Evolutionary conservation across 1,139 yeast species (phyloP).

Genomic region (Lizanozyma gosingica): DNA sequence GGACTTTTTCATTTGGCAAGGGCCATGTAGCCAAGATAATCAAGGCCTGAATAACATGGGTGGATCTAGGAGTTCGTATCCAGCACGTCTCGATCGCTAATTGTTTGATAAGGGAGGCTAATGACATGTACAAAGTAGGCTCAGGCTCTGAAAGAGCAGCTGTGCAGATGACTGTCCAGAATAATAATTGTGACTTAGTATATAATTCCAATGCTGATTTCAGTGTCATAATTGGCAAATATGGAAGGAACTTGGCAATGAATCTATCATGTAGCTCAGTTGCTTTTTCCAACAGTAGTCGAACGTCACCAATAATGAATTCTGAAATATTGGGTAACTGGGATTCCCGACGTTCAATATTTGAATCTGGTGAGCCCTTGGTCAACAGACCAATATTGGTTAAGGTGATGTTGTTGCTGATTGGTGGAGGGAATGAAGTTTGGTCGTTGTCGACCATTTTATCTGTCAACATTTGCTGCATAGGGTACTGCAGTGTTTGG

Average conservation of each 20-base stretch:
- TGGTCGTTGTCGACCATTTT: too few species aligned
- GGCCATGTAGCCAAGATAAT: slow-evolving; percentile 86
- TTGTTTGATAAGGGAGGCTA: slow-evolving; percentile 74
- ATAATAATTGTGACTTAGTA: slow-evolving; percentile 72
- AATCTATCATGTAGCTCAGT: slow-evolving; percentile 63
- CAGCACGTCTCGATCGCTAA: slow-evolving; percentile 89
- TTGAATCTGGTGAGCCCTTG: background rate
- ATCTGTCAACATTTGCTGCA: background rate
- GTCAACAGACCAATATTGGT: background rate
- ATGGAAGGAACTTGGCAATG: slow-evolving; percentile 60
- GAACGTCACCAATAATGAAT: slow-evolving; percentile 68
- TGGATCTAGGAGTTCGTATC: slow-evolving; percentile 88
- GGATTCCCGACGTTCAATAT: background rate
- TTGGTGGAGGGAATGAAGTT: background rate
- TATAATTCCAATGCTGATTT: slow-evolving; percentile 69
- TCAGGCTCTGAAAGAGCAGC: slow-evolving; percentile 84
- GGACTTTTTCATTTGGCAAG: slow-evolving; percentile 81
- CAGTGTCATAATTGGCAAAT: slow-evolving; percentile 69
- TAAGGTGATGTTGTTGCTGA: background rate
- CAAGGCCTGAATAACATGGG: slow-evolving; percentile 87
- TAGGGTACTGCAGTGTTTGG: background rate
- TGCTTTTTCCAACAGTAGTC: slow-evolving; percentile 58
- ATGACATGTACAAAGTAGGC: slow-evolving; percentile 68
- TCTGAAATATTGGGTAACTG: slow-evolving; percentile 29
- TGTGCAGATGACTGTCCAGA: slow-evolving; percentile 86